Percentiles rank a stretch among this genome's conserved stretches.
phyloP scores from a whole-genome alignment of 169 alveolate genomes.

The Plasmodium cynomolgi region DNA sequence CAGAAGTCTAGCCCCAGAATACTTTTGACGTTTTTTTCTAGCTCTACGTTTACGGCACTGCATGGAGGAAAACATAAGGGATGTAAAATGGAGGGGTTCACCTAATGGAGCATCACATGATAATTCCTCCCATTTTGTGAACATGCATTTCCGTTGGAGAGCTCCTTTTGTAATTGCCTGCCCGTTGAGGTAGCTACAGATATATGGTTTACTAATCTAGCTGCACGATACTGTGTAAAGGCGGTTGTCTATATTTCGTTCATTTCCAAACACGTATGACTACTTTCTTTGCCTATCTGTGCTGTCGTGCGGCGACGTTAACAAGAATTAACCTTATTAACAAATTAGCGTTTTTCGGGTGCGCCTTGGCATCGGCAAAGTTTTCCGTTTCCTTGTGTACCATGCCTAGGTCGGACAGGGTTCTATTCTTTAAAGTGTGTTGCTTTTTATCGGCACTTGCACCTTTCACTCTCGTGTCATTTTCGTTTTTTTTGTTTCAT shows the following conservation, averaged over 20 bases:
- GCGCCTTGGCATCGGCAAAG: not conserved
- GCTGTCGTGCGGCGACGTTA: not conserved
- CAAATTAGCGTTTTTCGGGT: not conserved
- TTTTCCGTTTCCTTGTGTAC: conserved; percentile 4
- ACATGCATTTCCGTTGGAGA: not conserved
- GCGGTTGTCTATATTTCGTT: not conserved
- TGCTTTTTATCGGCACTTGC: conserved; percentile 34
- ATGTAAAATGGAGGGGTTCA: not conserved
- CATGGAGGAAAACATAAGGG: not conserved
- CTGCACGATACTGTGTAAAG: not conserved
- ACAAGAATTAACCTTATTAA: conserved; percentile 41
- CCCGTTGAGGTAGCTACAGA: not conserved
- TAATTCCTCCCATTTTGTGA: not conserved
- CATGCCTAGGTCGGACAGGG: not conserved
- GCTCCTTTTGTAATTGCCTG: not conserved
- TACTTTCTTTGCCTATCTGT: not conserved
- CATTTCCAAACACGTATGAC: not conserved
- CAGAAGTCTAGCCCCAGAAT: conserved; percentile 12
- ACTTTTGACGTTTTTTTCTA: conserved; percentile 31
- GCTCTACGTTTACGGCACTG: conserved; percentile 39
- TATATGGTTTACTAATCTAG: not conserved
- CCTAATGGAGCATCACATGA: not conserved
- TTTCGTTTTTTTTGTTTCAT: conserved; percentile 19
- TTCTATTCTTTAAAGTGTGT: conserved; percentile 33
- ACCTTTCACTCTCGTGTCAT: not conserved